Percentiles rank a stretch among this genome's conserved stretches.
phyloP scores from a whole-genome alignment of 2,329 filamentous ascomycete genomes.

The Paramyrothecium sp. region DNA sequence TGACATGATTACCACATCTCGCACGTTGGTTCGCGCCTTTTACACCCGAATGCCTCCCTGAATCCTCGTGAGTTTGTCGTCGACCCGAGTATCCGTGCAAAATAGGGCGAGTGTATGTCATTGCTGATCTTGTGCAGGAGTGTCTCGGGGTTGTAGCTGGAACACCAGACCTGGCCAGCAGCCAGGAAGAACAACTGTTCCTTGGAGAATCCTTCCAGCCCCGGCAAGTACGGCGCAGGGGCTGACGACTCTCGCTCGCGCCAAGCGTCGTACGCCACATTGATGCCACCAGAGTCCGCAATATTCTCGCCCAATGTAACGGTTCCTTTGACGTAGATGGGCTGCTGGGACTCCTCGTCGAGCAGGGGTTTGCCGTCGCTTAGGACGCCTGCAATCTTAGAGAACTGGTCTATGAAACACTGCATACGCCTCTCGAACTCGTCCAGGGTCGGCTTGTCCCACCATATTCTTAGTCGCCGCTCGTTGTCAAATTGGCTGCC shows the following conservation, averaged over 20 bases:
- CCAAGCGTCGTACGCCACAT: constrained; percentile 64
- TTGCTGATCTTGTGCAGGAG: neutral
- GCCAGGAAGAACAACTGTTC: constrained; percentile 68
- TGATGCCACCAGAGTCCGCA: constrained; percentile 66
- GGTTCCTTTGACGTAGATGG: constrained; percentile 51
- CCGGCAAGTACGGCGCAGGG: constrained; percentile 55
- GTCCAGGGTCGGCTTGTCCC: constrained; percentile 58
- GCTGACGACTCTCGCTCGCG: constrained; percentile 44
- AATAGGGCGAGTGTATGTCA: neutral
- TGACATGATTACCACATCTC: neutral
- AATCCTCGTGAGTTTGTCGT: neutral
- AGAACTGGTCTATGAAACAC: constrained; percentile 69
- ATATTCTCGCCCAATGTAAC: constrained; percentile 70
- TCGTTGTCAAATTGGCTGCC: constrained; percentile 64
- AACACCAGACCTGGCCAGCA: neutral
- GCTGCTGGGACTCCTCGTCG: neutral
- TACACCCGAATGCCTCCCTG: neutral
- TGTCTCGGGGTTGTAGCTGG: neutral
- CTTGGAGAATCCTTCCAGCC: constrained; percentile 59
- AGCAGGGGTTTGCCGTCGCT: constrained; percentile 55
- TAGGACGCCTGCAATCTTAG: constrained; percentile 56
- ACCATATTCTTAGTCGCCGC: constrained; percentile 66
- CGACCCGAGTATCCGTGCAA: neutral
- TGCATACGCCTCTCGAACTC: constrained; percentile 58
- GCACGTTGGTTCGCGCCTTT: neutral